These are phyloP conservation scores for Leptographium flavum DNA, from an alignment of 2,329 filamentous ascomycete species.

Conservation along the genomic window DNA sequence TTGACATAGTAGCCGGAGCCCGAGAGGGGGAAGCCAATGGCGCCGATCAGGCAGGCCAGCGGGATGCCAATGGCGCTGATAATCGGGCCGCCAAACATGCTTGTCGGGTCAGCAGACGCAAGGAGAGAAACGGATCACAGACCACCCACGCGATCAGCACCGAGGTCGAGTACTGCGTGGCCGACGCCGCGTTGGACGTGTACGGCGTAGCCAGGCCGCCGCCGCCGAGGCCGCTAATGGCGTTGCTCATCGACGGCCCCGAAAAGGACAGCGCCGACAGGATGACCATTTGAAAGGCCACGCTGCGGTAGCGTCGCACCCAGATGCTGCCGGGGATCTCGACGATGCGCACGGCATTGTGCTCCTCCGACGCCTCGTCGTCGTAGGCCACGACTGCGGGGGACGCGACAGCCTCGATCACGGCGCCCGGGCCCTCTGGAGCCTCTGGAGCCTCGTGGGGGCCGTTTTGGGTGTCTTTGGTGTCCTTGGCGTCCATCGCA, in stretches of 20 bases:
- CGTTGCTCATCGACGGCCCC: constrained; percentile 1
- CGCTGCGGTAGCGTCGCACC: background rate
- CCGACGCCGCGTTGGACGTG: background rate
- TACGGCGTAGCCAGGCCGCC: background rate
- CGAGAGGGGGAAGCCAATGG: background rate
- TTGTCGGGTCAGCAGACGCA: background rate
- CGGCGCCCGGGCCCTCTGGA: no score
- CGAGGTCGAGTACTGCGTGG: background rate
- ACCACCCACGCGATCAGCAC: background rate
- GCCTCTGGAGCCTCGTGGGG: no score
- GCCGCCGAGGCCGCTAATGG: background rate
- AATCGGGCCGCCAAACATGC: background rate
- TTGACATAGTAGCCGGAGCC: constrained; percentile 2
- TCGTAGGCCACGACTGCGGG: background rate
- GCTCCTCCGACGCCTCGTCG: background rate
- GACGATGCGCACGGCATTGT: background rate
- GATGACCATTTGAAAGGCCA: constrained; percentile 1
- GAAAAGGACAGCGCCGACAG: background rate
- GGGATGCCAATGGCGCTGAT: constrained; percentile 1
- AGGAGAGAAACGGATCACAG: background rate
- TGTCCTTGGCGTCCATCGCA: no score
- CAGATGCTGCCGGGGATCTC: constrained; percentile 1
- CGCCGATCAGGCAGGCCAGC: background rate
- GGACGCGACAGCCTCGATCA: no score
- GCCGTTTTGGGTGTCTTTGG: no score